Percentiles rank a stretch among this genome's conserved stretches.
Conservation (phyloP, 257 asterid genomes). For the Leonotis leonurus region DNA sequence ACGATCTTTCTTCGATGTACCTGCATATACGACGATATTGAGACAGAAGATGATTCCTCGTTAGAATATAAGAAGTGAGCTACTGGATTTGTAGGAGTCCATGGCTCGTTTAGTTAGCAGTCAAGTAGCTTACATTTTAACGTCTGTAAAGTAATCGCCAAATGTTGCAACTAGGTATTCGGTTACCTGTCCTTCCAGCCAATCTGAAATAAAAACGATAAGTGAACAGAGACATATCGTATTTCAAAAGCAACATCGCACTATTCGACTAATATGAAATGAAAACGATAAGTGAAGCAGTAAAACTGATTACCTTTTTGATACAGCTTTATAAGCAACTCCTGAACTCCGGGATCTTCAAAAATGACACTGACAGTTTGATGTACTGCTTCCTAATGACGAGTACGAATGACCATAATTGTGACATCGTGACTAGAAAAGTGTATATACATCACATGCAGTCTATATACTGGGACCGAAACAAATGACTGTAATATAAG, state of each 20-base stretch:
- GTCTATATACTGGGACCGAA: neutral
- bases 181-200: constrained; percentile 98
- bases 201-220: constrained; percentile 46
- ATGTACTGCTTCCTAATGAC: constrained; percentile 77
- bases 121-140: constrained; percentile 65
- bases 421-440: constrained; percentile 5
- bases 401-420: constrained; percentile 8
- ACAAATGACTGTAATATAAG: neutral
- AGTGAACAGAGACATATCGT: neutral
- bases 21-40: no score
- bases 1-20: constrained; percentile 93
- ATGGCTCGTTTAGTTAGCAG: neutral
- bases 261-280: no score
- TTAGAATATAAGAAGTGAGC: neutral
- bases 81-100: constrained; percentile 6
- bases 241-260: no score
- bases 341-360: constrained; percentile 98
- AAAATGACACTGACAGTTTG: constrained; percentile 88
- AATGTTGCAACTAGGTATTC: constrained; percentile 93
- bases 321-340: constrained; percentile 78
- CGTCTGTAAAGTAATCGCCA: constrained; percentile 85
- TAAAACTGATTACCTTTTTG: constrained; percentile 53
- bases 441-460: neutral
- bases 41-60: neutral
- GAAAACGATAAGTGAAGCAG: neutral